A percentile compares a stretch with the other conserved stretches of the same genome.
Evolutionary conservation across 352 stramenopile species (phyloP).

Genomic region (Aphanomyces cochlioides): DNA sequence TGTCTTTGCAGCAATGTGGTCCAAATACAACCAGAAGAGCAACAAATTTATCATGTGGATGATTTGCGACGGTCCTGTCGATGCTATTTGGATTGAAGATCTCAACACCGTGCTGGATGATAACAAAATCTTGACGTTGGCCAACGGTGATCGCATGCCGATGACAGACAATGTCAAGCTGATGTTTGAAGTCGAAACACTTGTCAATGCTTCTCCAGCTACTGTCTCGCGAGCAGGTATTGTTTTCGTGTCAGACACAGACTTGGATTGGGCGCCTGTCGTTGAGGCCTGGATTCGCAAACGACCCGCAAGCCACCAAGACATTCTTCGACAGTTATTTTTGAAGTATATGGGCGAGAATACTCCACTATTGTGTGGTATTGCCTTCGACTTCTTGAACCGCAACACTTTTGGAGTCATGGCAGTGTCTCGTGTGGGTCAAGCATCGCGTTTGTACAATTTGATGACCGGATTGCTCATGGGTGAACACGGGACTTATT

Average conservation of each 20-base stretch:
- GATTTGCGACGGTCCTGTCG: slow-evolving; percentile 95
- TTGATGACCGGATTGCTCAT: slow-evolving; percentile 91
- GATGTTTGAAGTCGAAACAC: slow-evolving; percentile 97
- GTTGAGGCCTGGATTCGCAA: slow-evolving; percentile 96
- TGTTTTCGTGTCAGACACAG: slow-evolving; percentile 97
- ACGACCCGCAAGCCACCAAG: slow-evolving; percentile 78
- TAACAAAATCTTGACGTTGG: slow-evolving; percentile 97
- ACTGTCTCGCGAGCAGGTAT: slow-evolving; percentile 96
- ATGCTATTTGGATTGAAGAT: slow-evolving; percentile 99
- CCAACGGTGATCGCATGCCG: slow-evolving; percentile 96
- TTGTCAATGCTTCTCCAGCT: slow-evolving; percentile 95
- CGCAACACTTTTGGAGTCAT: slow-evolving; percentile 93
- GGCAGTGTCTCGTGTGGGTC: slow-evolving; percentile 88
- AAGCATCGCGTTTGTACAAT: slow-evolving; percentile 75
- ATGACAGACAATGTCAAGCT: slow-evolving; percentile 98
- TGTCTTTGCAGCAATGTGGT: slow-evolving; percentile 98
- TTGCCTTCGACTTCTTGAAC: slow-evolving; percentile 95
- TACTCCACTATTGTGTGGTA: slow-evolving; percentile 89
- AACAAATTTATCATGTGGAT: slow-evolving; percentile 99
- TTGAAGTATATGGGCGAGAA: slow-evolving; percentile 96
- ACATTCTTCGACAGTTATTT: slow-evolving; percentile 89
- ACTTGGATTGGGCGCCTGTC: slow-evolving; percentile 96
- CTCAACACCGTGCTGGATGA: slow-evolving; percentile 98
- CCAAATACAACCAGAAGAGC: slow-evolving; percentile 97
- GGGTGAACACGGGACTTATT: slow-evolving; percentile 59